Percentiles rank a stretch among this genome's conserved stretches.
phyloP scores from a whole-genome alignment of 345 rosid species.

The Melaleuca quinquenervia region DNA sequence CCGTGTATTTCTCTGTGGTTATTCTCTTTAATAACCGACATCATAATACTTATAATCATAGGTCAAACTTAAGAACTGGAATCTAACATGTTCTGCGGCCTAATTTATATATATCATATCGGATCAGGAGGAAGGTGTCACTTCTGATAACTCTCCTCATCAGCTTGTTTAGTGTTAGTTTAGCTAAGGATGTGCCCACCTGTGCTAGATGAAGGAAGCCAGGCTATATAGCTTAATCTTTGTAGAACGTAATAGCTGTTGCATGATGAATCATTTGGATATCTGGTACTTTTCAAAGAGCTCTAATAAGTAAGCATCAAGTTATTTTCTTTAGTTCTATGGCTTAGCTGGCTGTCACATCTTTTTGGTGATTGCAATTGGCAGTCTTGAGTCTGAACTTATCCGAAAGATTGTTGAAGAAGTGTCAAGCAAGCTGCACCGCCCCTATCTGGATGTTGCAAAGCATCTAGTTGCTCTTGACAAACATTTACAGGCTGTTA shows the following conservation, averaged over 20 bases:
- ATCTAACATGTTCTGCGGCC: not conserved
- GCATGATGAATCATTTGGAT: not conserved
- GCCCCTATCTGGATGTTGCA: not conserved
- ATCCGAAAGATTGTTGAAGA: constrained; percentile 4
- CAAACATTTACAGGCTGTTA: not conserved
- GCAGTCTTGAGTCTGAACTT: not conserved
- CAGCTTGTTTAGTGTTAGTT: not conserved
- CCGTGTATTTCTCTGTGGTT: not conserved
- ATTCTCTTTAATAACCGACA: not conserved
- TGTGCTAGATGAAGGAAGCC: not conserved
- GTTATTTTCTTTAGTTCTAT: not conserved
- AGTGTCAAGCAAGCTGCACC: not conserved
- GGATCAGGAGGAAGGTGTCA: not conserved
- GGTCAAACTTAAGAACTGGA: not conserved
- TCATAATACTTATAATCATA: not conserved
- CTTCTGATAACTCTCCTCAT: not conserved
- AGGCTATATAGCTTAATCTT: not conserved
- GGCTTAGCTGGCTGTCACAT: not conserved
- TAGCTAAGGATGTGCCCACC: not conserved
- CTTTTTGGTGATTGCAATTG: not conserved
- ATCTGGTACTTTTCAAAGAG: not conserved
- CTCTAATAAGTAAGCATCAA: not conserved
- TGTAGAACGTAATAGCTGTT: not conserved
- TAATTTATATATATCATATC: not conserved
- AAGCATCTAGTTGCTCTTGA: not conserved